phyloP scores from a whole-genome alignment of 768 basidiomycete species.

The Rhodotorula babjevae region DNA sequence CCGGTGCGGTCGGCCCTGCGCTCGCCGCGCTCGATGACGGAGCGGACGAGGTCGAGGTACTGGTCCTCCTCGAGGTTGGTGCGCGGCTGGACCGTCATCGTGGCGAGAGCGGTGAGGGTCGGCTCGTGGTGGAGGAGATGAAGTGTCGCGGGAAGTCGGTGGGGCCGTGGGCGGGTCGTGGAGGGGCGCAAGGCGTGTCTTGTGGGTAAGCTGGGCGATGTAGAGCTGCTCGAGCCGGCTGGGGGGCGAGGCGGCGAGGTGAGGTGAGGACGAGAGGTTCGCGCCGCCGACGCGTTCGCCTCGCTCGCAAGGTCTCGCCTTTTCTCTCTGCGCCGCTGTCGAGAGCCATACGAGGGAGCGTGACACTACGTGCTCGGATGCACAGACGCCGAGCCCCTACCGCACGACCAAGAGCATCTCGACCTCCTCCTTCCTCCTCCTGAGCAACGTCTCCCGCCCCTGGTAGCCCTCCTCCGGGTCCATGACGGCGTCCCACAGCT shows the following conservation, averaged over 20 bases:
- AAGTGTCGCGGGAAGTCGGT: not conserved
- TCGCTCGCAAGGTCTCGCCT: not conserved
- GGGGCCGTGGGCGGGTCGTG: not conserved
- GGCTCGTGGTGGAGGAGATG: not conserved
- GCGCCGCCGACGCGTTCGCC: not conserved
- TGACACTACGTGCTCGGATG: not conserved
- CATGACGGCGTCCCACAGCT: conserved; percentile 70
- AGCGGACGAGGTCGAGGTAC: conserved; percentile 75
- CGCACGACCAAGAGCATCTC: conserved; percentile 31
- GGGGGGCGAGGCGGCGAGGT: not conserved
- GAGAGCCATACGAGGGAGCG: too few relatives aligned
- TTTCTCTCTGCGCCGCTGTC: too few relatives aligned
- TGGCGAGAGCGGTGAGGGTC: not conserved
- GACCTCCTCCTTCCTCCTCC: conserved; percentile 42
- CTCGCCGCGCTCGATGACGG: conserved; percentile 71
- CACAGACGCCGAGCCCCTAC: not conserved
- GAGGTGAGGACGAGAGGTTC: not conserved
- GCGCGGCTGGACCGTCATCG: not conserved
- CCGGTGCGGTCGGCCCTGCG: conserved; percentile 84
- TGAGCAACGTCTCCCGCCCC: conserved; percentile 45
- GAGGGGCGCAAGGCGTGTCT: not conserved
- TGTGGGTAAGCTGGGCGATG: too few relatives aligned
- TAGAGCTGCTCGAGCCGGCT: not conserved
- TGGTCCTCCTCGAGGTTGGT: conserved; percentile 66
- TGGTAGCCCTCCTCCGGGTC: conserved; percentile 77